Base-by-base conservation (phyloP, 139 green algal genomes). In the Chlorella sp. region DNA sequence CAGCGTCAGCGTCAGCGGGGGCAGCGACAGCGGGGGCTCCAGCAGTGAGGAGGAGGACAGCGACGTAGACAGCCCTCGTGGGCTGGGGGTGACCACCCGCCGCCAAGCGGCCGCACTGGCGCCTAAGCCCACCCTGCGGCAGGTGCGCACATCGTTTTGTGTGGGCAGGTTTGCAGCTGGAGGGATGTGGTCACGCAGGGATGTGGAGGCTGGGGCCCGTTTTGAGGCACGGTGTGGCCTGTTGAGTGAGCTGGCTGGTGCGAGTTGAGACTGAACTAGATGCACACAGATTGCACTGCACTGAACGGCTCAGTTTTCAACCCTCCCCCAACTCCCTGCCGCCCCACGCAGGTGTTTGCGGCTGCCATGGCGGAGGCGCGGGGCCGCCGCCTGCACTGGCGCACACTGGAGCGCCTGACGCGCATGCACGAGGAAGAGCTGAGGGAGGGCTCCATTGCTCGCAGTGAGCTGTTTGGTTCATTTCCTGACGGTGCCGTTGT, bases 351-450 rank as follows among this genome's bases (percentile, higher is more conserved):
- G 74, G 74, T 81, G n/a, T 81, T 81, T 81, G 74, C 55, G 21
- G 74, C 74, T 4, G 74, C 74, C 32, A 81, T 81, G 74, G 55
- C 56, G 1, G 78, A 83, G 78, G 78, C 78, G 25, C 65, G 30
- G n/a, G 39, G 21, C 39, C 81, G 63, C 26, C 41, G 73, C 30
- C 30, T 82, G 57, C 85, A 80, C 51, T 60, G 65, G 68, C 51
- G 21, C 28, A 44, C 82, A 0, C 34, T 60, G 36, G 72, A 84
- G 65, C 86, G 85, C 25, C 74, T 83, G 55, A 70, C 64, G 28
- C 86, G 85, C 47, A 32, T 85, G 75, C 84, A 88, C 28, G 44
- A 84, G 47, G 63, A 85, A 67, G 56, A 85, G 75, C 75, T 72
- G 32, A 23, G 34, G 64, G 65, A 80, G 69, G 36, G 21, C 38